Conservation (phyloP, 352 stramenopile genomes). For the Globisporangium recalcitrans region DNA sequence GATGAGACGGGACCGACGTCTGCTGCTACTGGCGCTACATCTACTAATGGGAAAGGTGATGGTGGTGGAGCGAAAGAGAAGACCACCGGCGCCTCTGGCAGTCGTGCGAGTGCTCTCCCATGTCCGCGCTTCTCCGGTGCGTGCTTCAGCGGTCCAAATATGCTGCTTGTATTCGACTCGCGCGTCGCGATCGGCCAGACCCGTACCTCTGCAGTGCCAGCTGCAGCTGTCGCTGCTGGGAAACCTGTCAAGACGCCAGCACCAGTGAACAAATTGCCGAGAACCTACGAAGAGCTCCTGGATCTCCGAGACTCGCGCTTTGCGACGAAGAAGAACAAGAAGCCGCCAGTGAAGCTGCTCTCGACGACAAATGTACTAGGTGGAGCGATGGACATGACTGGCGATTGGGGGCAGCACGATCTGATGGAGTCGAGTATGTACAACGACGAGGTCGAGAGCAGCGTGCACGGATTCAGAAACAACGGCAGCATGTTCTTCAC, state of each 20-base stretch:
- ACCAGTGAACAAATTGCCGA: constrained; percentile 44
- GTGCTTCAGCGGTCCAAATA: constrained; percentile 81
- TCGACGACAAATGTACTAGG: constrained; percentile 39
- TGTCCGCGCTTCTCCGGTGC: constrained; percentile 76
- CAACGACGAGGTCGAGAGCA: constrained; percentile 29
- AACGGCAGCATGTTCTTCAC: constrained; percentile 38
- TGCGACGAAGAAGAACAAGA: constrained; percentile 79
- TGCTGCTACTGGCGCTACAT: background rate
- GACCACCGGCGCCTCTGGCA: background rate
- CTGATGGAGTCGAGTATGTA: constrained; percentile 17
- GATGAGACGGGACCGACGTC: constrained; percentile 11
- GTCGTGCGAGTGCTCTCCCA: constrained; percentile 36
- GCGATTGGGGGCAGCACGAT: constrained; percentile 43
- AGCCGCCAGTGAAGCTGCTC: constrained; percentile 47
- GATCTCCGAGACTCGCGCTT: constrained; percentile 71
- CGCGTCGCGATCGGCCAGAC: constrained; percentile 73
- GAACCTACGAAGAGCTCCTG: constrained; percentile 75
- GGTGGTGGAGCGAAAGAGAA: constrained; percentile 1
- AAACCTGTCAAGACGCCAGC: constrained; percentile 40
- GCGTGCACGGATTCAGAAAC: constrained; percentile 8
- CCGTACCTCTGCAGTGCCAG: constrained; percentile 33
- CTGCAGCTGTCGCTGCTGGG: constrained; percentile 41
- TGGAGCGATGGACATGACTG: constrained; percentile 46
- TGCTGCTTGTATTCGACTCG: constrained; percentile 82
- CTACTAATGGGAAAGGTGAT: background rate